Evolutionary conservation across 306 rosid genomes (phyloP).

Genomic region (Vigna nakashimae): DNA sequence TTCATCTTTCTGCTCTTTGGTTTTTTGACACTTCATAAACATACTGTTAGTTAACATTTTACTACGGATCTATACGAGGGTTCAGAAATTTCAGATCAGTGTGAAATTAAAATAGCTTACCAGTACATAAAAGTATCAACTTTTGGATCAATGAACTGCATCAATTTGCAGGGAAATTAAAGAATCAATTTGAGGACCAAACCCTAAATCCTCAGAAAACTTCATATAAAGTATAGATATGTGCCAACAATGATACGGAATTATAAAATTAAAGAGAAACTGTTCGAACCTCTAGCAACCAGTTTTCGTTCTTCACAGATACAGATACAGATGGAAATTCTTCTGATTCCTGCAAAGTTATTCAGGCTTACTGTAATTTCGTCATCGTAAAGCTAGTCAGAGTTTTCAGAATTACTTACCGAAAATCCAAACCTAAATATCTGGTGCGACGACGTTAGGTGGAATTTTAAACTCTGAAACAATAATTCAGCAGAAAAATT

Average conservation of each 20-base stretch:
- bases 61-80: conserved; percentile 37
- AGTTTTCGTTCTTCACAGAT: conserved; percentile 52
- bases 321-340: conserved; percentile 77
- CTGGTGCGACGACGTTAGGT: conserved; percentile 76
- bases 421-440: conserved; percentile 81
- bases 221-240: no score
- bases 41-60: conserved; percentile 41
- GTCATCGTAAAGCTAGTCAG: conserved; percentile 32
- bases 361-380: conserved; percentile 39
- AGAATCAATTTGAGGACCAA: conserved; percentile 25
- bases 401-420: conserved; percentile 65
- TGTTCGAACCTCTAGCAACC: conserved; percentile 67
- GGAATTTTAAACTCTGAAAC: conserved; percentile 79
- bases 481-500: conserved; percentile 31
- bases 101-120: conserved; percentile 55
- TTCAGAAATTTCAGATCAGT: conserved; percentile 30
- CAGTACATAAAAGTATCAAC: conserved; percentile 58
- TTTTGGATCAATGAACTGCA: conserved; percentile 72
- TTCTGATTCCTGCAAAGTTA: conserved; percentile 68
- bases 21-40: conserved; percentile 67
- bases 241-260: not conserved
- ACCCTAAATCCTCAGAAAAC: not conserved
- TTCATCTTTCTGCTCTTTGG: conserved; percentile 51
- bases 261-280: conserved; percentile 36
- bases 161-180: conserved; percentile 55